phyloP scores from a whole-genome alignment of 352 stramenopile genomes.

The Phytophthora europaea region DNA sequence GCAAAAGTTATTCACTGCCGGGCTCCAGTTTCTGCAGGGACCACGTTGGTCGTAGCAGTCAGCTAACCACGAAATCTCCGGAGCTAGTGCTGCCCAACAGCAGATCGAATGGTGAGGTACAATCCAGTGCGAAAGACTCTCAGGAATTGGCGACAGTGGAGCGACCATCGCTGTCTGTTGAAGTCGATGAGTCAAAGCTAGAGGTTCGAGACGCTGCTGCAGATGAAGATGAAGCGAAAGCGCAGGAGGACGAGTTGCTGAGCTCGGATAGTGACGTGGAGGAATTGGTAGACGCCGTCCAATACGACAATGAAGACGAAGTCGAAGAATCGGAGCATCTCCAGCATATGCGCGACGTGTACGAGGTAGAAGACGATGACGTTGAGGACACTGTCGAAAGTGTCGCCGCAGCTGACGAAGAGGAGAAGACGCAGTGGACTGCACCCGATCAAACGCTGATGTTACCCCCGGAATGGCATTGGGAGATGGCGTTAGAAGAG shows the following conservation, averaged over 20 bases:
- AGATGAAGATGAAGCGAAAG: conserved; percentile 4
- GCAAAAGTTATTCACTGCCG: conserved; percentile 35
- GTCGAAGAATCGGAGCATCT: conserved; percentile 84
- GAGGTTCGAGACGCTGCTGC: background rate
- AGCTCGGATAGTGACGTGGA: conserved; percentile 49
- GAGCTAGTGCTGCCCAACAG: conserved; percentile 1
- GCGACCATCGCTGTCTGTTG: background rate
- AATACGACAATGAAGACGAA: conserved; percentile 67
- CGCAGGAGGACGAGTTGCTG: conserved; percentile 30
- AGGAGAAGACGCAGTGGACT: conserved; percentile 35
- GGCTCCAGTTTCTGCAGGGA: conserved; percentile 51
- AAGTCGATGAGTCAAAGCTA: background rate
- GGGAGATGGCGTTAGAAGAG: conserved; percentile 70
- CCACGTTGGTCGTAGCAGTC: conserved; percentile 33
- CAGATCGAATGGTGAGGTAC: conserved; percentile 4
- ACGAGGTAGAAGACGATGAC: conserved; percentile 65
- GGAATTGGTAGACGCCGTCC: conserved; percentile 51
- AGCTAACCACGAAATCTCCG: background rate
- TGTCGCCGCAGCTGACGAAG: conserved; percentile 45
- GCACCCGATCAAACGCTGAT: conserved; percentile 26
- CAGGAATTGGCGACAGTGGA: background rate
- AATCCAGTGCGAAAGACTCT: background rate
- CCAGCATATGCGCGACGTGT: conserved; percentile 87
- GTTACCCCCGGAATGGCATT: conserved; percentile 65
- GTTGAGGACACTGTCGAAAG: conserved; percentile 21